Evolutionary conservation across 2,329 filamentous ascomycete genomes (phyloP).

Genomic region (Metarhizium anisopliae): DNA sequence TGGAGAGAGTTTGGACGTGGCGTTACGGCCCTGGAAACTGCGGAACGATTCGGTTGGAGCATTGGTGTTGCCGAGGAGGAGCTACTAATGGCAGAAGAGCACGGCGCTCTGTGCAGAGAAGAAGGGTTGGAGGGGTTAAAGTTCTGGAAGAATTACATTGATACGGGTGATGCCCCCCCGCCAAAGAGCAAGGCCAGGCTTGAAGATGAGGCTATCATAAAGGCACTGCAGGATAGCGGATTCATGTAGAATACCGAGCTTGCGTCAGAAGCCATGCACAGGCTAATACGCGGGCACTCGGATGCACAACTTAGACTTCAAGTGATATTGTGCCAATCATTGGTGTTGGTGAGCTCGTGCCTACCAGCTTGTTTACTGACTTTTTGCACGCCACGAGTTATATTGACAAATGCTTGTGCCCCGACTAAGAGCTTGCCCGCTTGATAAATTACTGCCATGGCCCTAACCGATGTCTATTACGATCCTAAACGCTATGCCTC

Average conservation of each 20-base stretch:
- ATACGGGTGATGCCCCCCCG: slow-evolving; percentile 30
- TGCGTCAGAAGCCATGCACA: neutral
- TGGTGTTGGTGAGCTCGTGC: neutral
- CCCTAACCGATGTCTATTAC: neutral
- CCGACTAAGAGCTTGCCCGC: slow-evolving; percentile 3
- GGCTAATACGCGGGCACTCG: no score
- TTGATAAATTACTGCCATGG: neutral
- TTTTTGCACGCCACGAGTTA: no score
- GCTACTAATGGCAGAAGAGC: slow-evolving; percentile 93
- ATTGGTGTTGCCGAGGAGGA: slow-evolving; percentile 93
- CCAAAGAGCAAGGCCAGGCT: slow-evolving; percentile 18
- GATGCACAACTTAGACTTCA: neutral
- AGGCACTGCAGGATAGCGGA: slow-evolving; percentile 34
- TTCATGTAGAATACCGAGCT: slow-evolving; percentile 15
- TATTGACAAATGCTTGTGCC: neutral
- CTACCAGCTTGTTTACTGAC: neutral
- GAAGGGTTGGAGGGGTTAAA: slow-evolving; percentile 83
- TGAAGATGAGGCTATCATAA: slow-evolving; percentile 32
- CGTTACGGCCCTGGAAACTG: slow-evolving; percentile 81
- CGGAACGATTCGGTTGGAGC: slow-evolving; percentile 91
- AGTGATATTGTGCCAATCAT: neutral
- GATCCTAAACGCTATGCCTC: neutral
- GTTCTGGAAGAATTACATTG: slow-evolving; percentile 81
- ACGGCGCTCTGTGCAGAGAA: slow-evolving; percentile 78
- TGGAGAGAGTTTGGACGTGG: slow-evolving; percentile 72